A percentile compares a stretch with the other conserved stretches of the same genome.
phyloP scores from a whole-genome alignment of 306 rosid genomes.

The Vigna unguiculata region DNA sequence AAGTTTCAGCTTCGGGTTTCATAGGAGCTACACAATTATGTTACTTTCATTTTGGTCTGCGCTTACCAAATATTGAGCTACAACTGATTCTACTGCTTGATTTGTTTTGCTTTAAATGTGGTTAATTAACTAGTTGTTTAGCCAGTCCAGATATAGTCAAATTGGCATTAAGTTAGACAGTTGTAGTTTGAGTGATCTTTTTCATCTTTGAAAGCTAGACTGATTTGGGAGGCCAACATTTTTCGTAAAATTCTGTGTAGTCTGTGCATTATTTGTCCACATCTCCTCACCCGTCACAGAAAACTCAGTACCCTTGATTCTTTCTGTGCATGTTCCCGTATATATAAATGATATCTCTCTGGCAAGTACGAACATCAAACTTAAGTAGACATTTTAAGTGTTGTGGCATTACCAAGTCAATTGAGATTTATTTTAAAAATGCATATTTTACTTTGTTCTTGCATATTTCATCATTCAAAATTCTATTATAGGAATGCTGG shows the following conservation, averaged over 20 bases:
- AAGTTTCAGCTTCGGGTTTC: background rate
- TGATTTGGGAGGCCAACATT: background rate
- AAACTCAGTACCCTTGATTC: background rate
- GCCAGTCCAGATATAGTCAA: background rate
- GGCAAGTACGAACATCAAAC: background rate
- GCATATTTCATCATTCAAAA: background rate
- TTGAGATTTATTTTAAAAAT: background rate
- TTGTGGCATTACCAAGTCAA: slow-evolving; percentile 8
- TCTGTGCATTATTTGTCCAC: background rate
- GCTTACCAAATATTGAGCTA: background rate
- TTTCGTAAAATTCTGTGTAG: background rate
- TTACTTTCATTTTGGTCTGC: background rate
- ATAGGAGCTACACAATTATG: background rate
- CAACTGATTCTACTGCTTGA: slow-evolving; percentile 12
- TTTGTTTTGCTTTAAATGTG: background rate
- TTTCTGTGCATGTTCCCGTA: background rate
- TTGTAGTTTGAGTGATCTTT: slow-evolving; percentile 5
- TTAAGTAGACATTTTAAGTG: background rate
- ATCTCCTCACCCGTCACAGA: background rate
- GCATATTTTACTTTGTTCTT: background rate
- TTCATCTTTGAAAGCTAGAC: background rate
- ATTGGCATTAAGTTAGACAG: background rate
- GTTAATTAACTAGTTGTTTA: slow-evolving; percentile 8
- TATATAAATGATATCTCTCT: background rate
- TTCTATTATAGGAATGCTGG: no score